phyloP scores from a whole-genome alignment of 228 moss, liverwort and hornwort genomes.

The Sphagnum fallax region DNA sequence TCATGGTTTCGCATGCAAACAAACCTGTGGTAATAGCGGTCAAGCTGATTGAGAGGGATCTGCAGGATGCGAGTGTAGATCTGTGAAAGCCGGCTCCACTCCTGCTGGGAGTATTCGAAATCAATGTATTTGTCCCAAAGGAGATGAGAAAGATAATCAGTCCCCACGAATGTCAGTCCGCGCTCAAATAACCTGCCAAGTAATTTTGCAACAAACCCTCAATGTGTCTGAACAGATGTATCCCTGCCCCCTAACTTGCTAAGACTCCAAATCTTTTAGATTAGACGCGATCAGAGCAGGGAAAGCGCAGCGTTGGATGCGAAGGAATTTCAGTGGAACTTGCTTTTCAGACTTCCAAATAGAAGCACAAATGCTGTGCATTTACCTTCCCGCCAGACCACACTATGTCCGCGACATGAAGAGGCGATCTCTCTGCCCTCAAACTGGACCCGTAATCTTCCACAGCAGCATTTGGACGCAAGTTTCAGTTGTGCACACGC shows the following conservation, averaged over 20 bases:
- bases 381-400: constrained; percentile 99
- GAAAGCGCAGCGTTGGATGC: constrained; percentile 83
- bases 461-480: constrained; percentile 99
- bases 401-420: constrained; percentile 99
- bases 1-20: neutral
- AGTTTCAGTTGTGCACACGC: constrained; percentile 89
- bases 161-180: constrained; percentile 78
- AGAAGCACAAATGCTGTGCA: constrained; percentile 99
- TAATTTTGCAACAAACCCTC: constrained; percentile 25
- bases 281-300: constrained; percentile 99
- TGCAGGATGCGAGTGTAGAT: constrained; percentile 80
- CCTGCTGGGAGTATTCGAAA: constrained; percentile 71
- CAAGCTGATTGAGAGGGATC: constrained; percentile 78
- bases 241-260: constrained; percentile 67
- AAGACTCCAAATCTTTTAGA: constrained; percentile 73
- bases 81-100: constrained; percentile 85
- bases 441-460: constrained; percentile 99
- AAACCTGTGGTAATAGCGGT: constrained; percentile 71
- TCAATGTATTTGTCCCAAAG: constrained; percentile 98
- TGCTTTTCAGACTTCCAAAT: constrained; percentile 99
- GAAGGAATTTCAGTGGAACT: constrained; percentile 99
- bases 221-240: constrained; percentile 10
- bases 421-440: constrained; percentile 99
- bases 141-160: constrained; percentile 68
- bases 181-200: constrained; percentile 91